phyloP scores from a whole-genome alignment of 495 filamentous ascomycete species.

The Xylaria palmicola region DNA sequence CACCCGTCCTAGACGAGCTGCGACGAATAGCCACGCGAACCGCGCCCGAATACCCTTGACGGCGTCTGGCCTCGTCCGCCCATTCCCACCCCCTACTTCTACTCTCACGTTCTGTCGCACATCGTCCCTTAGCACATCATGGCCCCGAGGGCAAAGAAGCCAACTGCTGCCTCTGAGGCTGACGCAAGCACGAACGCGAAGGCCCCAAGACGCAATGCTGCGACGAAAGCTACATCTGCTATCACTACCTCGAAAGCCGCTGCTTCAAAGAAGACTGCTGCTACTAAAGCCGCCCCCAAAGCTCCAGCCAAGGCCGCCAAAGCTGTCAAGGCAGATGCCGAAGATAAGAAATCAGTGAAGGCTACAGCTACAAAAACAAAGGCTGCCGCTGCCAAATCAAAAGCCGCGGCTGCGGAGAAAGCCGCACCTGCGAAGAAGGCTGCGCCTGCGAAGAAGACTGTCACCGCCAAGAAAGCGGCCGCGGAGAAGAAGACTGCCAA shows the following conservation, averaged over 20 bases:
- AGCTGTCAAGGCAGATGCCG: not conserved
- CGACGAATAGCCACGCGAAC: conserved; percentile 1
- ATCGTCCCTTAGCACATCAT: conserved; percentile 18
- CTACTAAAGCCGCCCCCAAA: conserved; percentile 14
- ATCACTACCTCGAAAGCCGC: not conserved
- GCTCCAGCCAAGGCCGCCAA: conserved; percentile 1
- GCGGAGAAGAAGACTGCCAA: conserved; percentile 13
- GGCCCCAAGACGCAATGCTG: not conserved
- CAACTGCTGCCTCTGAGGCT: conserved; percentile 7
- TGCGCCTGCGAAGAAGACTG: conserved; percentile 15
- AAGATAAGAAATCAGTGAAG: conserved; percentile 3
- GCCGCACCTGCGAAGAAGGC: not conserved
- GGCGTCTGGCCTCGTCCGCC: not conserved
- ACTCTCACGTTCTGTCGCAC: not conserved
- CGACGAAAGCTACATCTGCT: conserved; percentile 1
- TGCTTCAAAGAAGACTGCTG: not conserved
- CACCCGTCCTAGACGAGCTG: not conserved
- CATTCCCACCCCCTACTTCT: not conserved
- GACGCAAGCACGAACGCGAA: not conserved
- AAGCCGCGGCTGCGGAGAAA: not conserved
- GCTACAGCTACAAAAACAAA: not conserved
- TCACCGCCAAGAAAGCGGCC: conserved; percentile 17
- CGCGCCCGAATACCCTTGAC: not conserved
- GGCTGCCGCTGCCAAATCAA: conserved; percentile 9
- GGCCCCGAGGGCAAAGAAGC: conserved; percentile 4